Evolutionary conservation across 2,329 filamentous ascomycete species (phyloP), one percentile per base, ranked within the genome.

Genomic region (Chaetomium sp.): DNA sequence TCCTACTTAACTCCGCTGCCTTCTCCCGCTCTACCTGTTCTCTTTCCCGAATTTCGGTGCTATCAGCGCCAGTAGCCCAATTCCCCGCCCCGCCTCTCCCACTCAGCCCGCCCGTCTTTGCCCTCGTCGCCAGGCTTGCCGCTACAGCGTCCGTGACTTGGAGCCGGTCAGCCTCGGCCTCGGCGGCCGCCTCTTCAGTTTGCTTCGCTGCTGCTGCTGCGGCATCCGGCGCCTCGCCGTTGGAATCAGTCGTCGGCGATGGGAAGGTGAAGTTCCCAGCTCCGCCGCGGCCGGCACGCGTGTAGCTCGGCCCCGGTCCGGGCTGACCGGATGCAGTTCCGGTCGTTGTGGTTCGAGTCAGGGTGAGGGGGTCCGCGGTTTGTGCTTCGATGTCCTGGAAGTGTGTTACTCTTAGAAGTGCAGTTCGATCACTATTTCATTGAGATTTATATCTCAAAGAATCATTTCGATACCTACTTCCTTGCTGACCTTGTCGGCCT

Each of bases 11-110:
- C 40, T 42, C 40, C 40, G 6, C 40, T 65, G n/a, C 37, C 45
- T n/a, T 61, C 60, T 50, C 65, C 53, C 35, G 60, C 56, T 33
- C 63, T 59, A 3, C 19, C 19, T 27, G 2, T 27, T 27, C 19
- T 27, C 19, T 27, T 27, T 27, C 19, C 19, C 19, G 19, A 3
- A 27, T 27, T 27, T 27, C 19, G 19, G 3, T 27, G 33, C 62
- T 59, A 27, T 67, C 67, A 44, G 45, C 64, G 12, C 27, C 46
- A 19, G 59, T 60, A 45, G 61, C 65, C 71, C 76, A 84, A 66
- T 83, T 84, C 2, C 80, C 81, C 1, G 79, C 79, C n/a, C 81
- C 81, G 32, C 81, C 81, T 5, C 81, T 74, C 0, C 81, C 81
- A 5, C 69, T 68, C 47, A 68, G 59, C 8, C 64, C 65, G 6